Base-by-base conservation (phyloP, 495 filamentous ascomycete species). In the Glarea lozoyensis region DNA sequence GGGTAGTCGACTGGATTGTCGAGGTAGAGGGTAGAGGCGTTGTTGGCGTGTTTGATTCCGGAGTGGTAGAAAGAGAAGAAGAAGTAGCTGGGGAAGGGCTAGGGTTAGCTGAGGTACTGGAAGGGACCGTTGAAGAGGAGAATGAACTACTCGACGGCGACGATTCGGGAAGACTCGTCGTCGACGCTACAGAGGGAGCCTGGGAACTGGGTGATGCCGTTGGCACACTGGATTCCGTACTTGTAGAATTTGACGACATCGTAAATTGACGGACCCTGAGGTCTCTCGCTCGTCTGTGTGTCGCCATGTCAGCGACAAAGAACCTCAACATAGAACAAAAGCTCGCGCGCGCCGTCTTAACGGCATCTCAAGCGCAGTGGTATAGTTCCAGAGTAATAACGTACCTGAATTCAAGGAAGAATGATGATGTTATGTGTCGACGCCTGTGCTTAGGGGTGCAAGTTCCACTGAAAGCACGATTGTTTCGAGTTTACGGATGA, bases 241-340 rank as follows among this genome's bases (percentile, higher is more conserved):
- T 64, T 52, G 64, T 67, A 46, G 45, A 53, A 49, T 66, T 70
- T n/a, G n/a, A n/a, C 38, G 66, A 61, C 69, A 73, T 73, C 48
- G 55, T 58, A 58, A 70, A 66, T 24, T 54, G 50, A 33, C 59
- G 42, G 42, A 45, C 48, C 15, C 36, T 34, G 60, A 62, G 35
- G 53, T 49, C 39, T 55, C 45, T 44, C 64, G 49, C 53, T 46
- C 42, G 39, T 52, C 43, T 53, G 49, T 38, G 16, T 38, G 40
- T 40, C 62, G 57, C 67, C 60, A 69, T 70, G 58, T 73, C 59
- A 72, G 66, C 59, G 21, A 30, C 35, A 35, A 40, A 34, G 42
- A 36, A 34, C 32, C 22, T 31, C 30, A 16, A n/a, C n/a, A n/a
- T n/a, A n/a, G n/a, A n/a, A n/a, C 30, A 36, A 35, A 42, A 19